Evolutionary conservation across 805 yeast genomes (phyloP), one percentile per base, ranked within the genome.

Genomic region (Myxozyma udenii): DNA sequence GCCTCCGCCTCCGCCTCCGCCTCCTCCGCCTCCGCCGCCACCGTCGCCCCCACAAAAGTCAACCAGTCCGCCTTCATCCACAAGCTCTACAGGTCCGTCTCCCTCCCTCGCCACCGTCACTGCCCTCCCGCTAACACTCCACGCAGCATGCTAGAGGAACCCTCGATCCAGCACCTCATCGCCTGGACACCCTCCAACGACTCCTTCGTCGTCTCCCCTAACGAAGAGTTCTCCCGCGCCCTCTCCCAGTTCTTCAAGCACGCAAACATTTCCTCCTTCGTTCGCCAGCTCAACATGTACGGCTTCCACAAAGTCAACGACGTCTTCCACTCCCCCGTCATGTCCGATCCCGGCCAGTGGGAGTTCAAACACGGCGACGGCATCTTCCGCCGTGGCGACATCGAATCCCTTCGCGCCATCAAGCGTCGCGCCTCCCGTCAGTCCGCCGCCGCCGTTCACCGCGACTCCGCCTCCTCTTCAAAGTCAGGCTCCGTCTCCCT

Each of bases 281-380:
- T 91, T 32, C 79, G 97, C 42, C 97, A 91, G 69, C 73, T 90
- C 41, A 95, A 91, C 72, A 91, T 90, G 97, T 89, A 89, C 67
- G 96, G 96, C 1, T 89, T 90, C 72, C 96, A 90, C 68, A 89
- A 90, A 70, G 72, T 72, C 39, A 67, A 68, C 58, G 70, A 67
- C 51, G 58, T 67, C 21, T 68, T 67, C 54, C 68, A 66, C 37
- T 62, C 60, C 32, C 50, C 48, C 16, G 26, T 43, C 5, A 26
- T 58, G 11, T 24, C 61, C 12, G 62, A 60, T 44, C 45, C 62
- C 39, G 61, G 62, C 49, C 68, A 64, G 14, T 90, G 98, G 98
- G 97, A 91, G 71, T 90, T 90, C 69, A 81, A 83, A 51, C 98
- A 90, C 66, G 79, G 86, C 24, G 81, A 87, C 2, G 87, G 85